phyloP scores from a whole-genome alignment of 2,329 filamentous ascomycete species.

The Dothistroma septosporum region DNA sequence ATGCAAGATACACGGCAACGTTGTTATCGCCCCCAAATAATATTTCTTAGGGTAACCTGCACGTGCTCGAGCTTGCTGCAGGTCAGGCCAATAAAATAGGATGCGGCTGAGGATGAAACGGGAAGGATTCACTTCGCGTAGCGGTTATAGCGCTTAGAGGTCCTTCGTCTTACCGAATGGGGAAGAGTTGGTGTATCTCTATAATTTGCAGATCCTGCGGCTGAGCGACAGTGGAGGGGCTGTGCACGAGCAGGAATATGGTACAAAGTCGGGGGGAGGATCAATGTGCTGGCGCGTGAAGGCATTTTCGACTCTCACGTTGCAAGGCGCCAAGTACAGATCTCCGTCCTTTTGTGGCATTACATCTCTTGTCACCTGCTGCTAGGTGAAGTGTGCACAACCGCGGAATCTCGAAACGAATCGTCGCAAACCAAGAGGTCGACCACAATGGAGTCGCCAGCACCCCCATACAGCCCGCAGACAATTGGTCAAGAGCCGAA shows the following conservation, averaged over 20 bases:
- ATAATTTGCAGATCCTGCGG: neutral
- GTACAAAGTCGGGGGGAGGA: neutral
- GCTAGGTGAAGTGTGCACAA: neutral
- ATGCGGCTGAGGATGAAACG: neutral
- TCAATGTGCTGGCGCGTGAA: neutral
- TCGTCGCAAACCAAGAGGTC: neutral
- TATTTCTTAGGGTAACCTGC: neutral
- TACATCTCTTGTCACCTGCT: neutral
- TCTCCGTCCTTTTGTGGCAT: neutral
- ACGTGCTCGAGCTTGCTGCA: neutral
- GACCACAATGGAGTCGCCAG: neutral
- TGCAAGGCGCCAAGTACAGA: neutral
- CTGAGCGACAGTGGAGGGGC: neutral
- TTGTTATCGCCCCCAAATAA: neutral
- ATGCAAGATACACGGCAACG: neutral
- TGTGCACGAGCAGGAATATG: neutral
- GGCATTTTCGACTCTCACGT: neutral
- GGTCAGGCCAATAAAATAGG: neutral
- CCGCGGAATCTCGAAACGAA: neutral
- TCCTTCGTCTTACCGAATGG: neutral
- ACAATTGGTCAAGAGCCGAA: neutral
- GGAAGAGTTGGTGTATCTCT: neutral
- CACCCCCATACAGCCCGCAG: constrained; percentile 5
- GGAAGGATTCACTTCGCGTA: neutral
- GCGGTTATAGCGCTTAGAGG: neutral